Evolutionary conservation across 2,329 filamentous ascomycete species (phyloP), one percentile per base, ranked within the genome.

Genomic region (Aureobasidium musti): DNA sequence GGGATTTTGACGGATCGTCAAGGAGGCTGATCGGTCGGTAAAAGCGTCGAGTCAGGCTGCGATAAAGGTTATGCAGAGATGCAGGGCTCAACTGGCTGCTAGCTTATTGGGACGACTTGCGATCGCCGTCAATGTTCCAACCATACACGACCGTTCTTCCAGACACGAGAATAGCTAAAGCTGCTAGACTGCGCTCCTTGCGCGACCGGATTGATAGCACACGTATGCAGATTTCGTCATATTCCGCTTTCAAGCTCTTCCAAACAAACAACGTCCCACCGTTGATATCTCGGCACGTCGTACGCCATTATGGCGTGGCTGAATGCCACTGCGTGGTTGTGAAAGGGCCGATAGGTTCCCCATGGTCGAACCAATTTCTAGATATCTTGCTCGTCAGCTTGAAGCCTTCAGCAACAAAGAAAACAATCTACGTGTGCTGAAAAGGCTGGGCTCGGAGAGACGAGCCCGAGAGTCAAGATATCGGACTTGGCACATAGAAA

Each of bases 81-180:
- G 53, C 53, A 57, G 53, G 53, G 53, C 21, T 11, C 53, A 57
- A 17, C 26, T 8, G 21, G 13, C 49, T 53, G 50, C 53, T 57
- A 57, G 53, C 53, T 57, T 57, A 57, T 57, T 57, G 53, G 53
- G 53, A 57, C 53, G 53, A 57, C 53, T 41, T 41, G 35, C 6
- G 53, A 57, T 57, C 53, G 53, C 33, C 53, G 23, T 28, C 53
- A 11, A 57, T 39, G 35, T 28, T 57, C 35, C 21, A 41, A 39
- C 53, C 53, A 57, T 57, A 57, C 53, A 57, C 23, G 19, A 26
- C 35, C 53, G 53, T 28, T 57, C 35, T 37, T 28, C 14, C 21
- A 57, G 21, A 57, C 53, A 57, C 53, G 53, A 57, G 21, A 57
- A 57, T 23, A 57, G 35, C 35, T 10, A 57, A 28, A 57, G 41